Evolutionary conservation across 768 basidiomycete genomes (phyloP).

Genomic region (Tricholoma saponaceum): DNA sequence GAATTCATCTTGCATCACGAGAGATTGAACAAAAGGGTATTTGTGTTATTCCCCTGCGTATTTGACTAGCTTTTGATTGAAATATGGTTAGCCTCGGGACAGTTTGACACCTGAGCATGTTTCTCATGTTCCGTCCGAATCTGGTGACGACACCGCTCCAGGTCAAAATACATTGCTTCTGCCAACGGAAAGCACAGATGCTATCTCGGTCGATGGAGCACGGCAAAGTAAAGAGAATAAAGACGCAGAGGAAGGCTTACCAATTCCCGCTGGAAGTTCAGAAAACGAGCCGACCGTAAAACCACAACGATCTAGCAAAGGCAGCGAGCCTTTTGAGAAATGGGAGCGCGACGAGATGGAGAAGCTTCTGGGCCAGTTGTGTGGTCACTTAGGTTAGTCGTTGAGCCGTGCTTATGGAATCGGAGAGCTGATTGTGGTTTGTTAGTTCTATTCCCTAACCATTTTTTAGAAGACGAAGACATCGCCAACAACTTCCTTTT

Average conservation of each 20-base stretch:
- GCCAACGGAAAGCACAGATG: conserved; percentile 18
- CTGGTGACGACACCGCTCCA: conserved; percentile 36
- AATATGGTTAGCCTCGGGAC: conserved; percentile 37
- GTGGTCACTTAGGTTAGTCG: conserved; percentile 83
- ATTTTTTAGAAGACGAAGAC: conserved; percentile 93
- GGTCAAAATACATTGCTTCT: conserved; percentile 11
- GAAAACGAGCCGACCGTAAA: conserved; percentile 32
- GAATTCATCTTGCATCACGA: conserved; percentile 79
- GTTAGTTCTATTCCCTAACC: conserved; percentile 76
- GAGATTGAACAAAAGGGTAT: conserved; percentile 63
- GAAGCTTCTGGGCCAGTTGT: conserved; percentile 63
- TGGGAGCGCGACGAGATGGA: conserved; percentile 93
- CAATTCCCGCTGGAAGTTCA: conserved; percentile 8
- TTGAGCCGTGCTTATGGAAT: not conserved
- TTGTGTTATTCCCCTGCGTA: conserved; percentile 18
- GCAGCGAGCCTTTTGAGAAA: conserved; percentile 71
- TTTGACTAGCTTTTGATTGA: conserved; percentile 7
- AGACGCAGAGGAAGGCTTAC: conserved; percentile 19
- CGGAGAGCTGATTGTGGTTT: conserved; percentile 1
- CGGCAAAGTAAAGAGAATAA: conserved; percentile 25
- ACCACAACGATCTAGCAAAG: conserved; percentile 36
- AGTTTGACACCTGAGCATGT: conserved; percentile 38
- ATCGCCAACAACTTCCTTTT: conserved; percentile 90
- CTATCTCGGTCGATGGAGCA: conserved; percentile 19
- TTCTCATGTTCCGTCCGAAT: conserved; percentile 56